Evolutionary conservation across 345 rosid species (phyloP).

Genomic region (Euphorbia lathyris): DNA sequence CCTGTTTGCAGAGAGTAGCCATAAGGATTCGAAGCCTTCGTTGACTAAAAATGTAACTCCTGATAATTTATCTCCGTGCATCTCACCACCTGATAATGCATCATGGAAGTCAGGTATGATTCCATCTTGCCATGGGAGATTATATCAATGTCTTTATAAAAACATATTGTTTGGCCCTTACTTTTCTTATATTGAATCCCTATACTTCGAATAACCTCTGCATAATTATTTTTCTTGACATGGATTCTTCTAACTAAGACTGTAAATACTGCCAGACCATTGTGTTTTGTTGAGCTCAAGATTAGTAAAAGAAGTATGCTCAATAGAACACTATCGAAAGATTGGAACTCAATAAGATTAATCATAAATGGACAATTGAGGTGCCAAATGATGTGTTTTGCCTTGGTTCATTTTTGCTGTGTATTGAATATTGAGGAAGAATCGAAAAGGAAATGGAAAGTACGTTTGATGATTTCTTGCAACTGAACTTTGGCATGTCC

Average conservation of each 20-base stretch:
- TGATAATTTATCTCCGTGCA: slow-evolving; percentile 14
- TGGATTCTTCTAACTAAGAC: background rate
- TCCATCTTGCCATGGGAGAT: background rate
- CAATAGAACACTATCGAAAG: background rate
- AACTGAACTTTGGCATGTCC: background rate
- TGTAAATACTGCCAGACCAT: background rate
- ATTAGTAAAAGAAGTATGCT: background rate
- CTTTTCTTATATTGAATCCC: background rate
- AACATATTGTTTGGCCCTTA: background rate
- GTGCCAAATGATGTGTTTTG: background rate
- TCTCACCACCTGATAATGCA: slow-evolving; percentile 16
- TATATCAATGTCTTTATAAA: background rate
- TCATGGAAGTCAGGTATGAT: slow-evolving; percentile 29
- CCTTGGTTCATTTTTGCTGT: slow-evolving; percentile 1
- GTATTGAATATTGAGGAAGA: background rate
- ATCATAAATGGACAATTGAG: background rate
- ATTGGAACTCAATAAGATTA: background rate
- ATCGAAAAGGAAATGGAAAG: too few species aligned
- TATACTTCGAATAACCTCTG: background rate
- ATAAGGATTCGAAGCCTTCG: slow-evolving; percentile 24
- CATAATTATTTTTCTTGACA: background rate
- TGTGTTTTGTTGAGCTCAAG: background rate
- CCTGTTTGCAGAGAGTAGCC: slow-evolving; percentile 31
- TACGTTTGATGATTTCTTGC: too few species aligned
- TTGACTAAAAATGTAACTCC: slow-evolving; percentile 20